Conservation (phyloP, 2,329 filamentous ascomycete species). For the Trichoderma atroviride region DNA sequence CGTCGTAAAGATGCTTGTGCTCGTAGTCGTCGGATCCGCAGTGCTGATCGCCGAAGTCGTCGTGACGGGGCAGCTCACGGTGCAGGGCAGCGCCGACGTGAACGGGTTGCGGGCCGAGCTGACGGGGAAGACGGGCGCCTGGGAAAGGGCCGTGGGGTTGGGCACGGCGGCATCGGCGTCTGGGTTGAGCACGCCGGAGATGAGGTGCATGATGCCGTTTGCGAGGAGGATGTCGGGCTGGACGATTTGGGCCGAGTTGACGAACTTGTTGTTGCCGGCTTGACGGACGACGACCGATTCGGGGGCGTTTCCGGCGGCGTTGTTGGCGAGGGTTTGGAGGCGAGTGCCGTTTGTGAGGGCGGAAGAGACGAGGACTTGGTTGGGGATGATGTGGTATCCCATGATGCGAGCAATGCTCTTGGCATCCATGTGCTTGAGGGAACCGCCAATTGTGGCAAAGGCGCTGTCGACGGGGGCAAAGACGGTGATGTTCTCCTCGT, state of each 20-base stretch:
- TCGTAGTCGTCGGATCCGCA: slow-evolving; percentile 30
- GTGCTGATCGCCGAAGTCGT: slow-evolving; percentile 30
- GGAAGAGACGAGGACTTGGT: slow-evolving; percentile 55
- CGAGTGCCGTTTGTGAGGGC: slow-evolving; percentile 39
- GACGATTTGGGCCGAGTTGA: slow-evolving; percentile 58
- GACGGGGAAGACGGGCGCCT: slow-evolving; percentile 56
- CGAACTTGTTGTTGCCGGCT: slow-evolving; percentile 49
- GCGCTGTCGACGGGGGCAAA: slow-evolving; percentile 66
- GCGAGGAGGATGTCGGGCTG: slow-evolving; percentile 56
- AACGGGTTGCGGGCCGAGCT: slow-evolving; percentile 51
- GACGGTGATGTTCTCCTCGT: slow-evolving; percentile 55
- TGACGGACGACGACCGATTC: slow-evolving; percentile 45
- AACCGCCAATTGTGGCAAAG: slow-evolving; percentile 59
- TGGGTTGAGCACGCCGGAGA: slow-evolving; percentile 57
- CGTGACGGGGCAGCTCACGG: slow-evolving; percentile 43
- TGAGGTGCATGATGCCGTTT: slow-evolving; percentile 61
- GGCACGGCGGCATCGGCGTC: slow-evolving; percentile 41
- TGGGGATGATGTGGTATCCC: slow-evolving; percentile 66
- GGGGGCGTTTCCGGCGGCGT: slow-evolving; percentile 46
- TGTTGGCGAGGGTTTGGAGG: slow-evolving; percentile 41
- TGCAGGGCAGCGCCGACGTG: slow-evolving; percentile 48
- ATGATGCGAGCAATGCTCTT: slow-evolving; percentile 56
- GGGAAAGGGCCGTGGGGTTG: slow-evolving; percentile 44
- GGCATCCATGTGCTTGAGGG: slow-evolving; percentile 50
- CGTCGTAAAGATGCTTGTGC: slow-evolving; percentile 24